Conservation (phyloP, 345 rosid species). For the Populus tremula region DNA sequence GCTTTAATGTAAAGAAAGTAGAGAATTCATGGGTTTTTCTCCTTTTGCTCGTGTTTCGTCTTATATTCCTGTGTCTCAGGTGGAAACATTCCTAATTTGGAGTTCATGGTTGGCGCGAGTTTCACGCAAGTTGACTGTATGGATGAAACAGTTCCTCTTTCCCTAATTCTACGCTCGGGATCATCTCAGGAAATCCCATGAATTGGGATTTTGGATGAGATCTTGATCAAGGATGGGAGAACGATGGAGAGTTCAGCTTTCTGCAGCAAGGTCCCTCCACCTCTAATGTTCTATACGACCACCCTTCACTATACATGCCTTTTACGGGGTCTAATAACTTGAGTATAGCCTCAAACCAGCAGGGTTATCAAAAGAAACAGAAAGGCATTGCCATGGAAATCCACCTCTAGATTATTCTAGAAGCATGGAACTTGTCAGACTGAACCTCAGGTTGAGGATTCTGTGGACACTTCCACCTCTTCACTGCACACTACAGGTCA, state of each 20-base stretch:
- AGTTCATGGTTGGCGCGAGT: not conserved
- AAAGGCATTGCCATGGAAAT: not conserved
- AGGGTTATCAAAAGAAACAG: not conserved
- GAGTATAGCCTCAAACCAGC: slow-evolving; percentile 25
- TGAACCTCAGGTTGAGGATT: not conserved
- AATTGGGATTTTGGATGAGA: slow-evolving; percentile 83
- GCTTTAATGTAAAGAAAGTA: not conserved
- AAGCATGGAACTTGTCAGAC: not conserved
- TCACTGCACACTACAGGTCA: slow-evolving; percentile 19
- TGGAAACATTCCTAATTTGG: not conserved
- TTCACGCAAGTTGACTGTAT: not conserved
- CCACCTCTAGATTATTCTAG: not conserved
- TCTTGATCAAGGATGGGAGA: slow-evolving; percentile 52
- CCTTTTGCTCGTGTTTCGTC: not conserved
- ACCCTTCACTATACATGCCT: slow-evolving; percentile 27
- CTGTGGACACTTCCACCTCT: not conserved
- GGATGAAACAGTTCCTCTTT: slow-evolving; percentile 1
- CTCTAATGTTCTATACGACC: slow-evolving; percentile 25
- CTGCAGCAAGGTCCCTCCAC: slow-evolving; percentile 9
- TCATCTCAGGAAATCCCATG: slow-evolving; percentile 49
- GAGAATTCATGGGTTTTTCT: not conserved
- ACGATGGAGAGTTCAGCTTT: not conserved
- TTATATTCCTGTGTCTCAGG: not conserved
- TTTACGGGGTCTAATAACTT: slow-evolving; percentile 20
- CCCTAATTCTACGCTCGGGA: slow-evolving; percentile 39